A percentile compares a stretch with the other conserved stretches of the same genome.
These are phyloP conservation scores for Moelleriella libera DNA, from an alignment of 2,329 filamentous ascomycete genomes.

Conservation along the genomic window DNA sequence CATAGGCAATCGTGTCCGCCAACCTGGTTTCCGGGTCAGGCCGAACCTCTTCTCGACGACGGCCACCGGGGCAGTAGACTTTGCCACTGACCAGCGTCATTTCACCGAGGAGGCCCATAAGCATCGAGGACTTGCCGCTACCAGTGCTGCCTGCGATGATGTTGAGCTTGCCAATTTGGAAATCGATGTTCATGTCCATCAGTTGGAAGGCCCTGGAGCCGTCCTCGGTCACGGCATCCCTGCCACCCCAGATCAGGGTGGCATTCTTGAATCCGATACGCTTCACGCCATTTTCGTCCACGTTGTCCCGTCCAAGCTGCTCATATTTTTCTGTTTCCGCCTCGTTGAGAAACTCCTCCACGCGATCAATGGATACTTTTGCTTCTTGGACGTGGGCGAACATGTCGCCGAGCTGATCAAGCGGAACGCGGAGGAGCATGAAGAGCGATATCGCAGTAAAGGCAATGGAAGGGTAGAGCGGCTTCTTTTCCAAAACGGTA, in stretches of 20 bases:
- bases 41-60: constrained; percentile 71
- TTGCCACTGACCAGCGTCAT: constrained; percentile 77
- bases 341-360: constrained; percentile 85
- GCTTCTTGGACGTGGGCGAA: constrained; percentile 95
- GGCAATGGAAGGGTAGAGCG: constrained; percentile 78
- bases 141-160: constrained; percentile 88
- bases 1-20: constrained; percentile 88
- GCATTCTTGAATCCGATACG: constrained; percentile 76
- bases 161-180: constrained; percentile 76
- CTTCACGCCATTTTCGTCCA: constrained; percentile 53
- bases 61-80: constrained; percentile 74
- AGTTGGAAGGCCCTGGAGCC: constrained; percentile 67
- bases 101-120: constrained; percentile 92
- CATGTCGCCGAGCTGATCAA: constrained; percentile 97
- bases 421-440: constrained; percentile 77
- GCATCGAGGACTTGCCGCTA: constrained; percentile 84
- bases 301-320: constrained; percentile 59
- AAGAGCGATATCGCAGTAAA: constrained; percentile 96
- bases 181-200: constrained; percentile 70
- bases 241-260: constrained; percentile 79
- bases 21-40: constrained; percentile 73
- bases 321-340: constrained; percentile 93
- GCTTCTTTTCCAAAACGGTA: constrained; percentile 78
- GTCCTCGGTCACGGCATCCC: constrained; percentile 44
- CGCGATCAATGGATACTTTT: constrained; percentile 91